Evolutionary conservation across 1,284 basidiomycete species (phyloP).

Genomic region (Ustilago vetiveriae): DNA sequence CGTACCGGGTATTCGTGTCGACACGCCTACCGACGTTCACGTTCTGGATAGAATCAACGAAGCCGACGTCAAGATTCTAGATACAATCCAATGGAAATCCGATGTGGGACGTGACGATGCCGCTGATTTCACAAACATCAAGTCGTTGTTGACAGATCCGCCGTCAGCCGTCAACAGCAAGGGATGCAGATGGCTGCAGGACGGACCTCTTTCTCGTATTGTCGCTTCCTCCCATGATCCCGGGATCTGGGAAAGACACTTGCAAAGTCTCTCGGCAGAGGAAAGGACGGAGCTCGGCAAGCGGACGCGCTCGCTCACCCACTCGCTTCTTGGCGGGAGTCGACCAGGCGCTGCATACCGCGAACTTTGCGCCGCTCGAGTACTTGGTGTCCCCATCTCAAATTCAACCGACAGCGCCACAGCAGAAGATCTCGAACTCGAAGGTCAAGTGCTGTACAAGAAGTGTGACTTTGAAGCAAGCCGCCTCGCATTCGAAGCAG

Average conservation of each 20-base stretch:
- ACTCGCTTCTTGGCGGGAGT: constrained; percentile 28
- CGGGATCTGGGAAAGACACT: neutral
- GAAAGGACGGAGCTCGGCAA: constrained; percentile 1
- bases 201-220: constrained; percentile 44
- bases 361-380: constrained; percentile 42
- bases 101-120: constrained; percentile 11
- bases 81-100: constrained; percentile 27
- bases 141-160: constrained; percentile 6
- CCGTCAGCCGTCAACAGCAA: constrained; percentile 24
- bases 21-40: constrained; percentile 62
- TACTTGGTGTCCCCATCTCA: constrained; percentile 15
- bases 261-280: neutral
- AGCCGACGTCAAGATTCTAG: constrained; percentile 18
- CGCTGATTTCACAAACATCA: constrained; percentile 5
- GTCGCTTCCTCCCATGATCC: constrained; percentile 4
- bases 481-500: constrained; percentile 29
- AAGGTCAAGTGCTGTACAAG: constrained; percentile 34
- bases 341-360: constrained; percentile 46
- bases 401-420: neutral
- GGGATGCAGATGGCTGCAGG: constrained; percentile 53
- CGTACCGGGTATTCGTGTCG: constrained; percentile 55
- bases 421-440: constrained; percentile 40
- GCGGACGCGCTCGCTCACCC: constrained; percentile 18
- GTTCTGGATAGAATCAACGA: constrained; percentile 38
- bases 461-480: constrained; percentile 31